phyloP scores from a whole-genome alignment of 768 basidiomycete species.

The Mycena capillaripes region DNA sequence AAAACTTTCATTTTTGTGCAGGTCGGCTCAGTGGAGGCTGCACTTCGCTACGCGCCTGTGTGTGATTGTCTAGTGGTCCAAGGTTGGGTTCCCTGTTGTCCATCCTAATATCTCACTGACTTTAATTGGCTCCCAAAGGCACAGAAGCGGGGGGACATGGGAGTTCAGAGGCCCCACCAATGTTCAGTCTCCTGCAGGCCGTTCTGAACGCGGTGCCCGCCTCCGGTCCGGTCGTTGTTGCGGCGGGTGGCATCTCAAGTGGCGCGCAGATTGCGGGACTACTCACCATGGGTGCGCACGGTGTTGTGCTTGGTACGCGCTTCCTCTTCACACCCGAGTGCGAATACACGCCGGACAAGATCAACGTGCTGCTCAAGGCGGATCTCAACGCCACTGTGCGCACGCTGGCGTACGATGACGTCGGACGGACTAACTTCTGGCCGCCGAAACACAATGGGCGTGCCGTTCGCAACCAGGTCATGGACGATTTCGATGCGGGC shows the following conservation, averaged over 20 bases:
- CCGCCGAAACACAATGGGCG: constrained; percentile 60
- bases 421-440: constrained; percentile 56
- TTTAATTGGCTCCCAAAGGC: too few relatives aligned
- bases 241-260: constrained; percentile 71
- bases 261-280: constrained; percentile 66
- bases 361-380: constrained; percentile 42
- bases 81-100: too few relatives aligned
- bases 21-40: constrained; percentile 63
- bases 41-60: constrained; percentile 64
- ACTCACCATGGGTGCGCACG: constrained; percentile 67
- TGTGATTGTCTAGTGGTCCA: constrained; percentile 76
- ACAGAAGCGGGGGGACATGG: constrained; percentile 49
- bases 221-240: constrained; percentile 62
- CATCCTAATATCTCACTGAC: too few relatives aligned
- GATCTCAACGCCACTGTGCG: constrained; percentile 52
- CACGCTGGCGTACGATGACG: constrained; percentile 60
- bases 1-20: constrained; percentile 67
- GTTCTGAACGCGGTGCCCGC: constrained; percentile 56
- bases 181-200: constrained; percentile 61
- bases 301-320: constrained; percentile 65
- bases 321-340: constrained; percentile 68
- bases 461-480: constrained; percentile 56
- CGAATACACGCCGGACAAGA: constrained; percentile 39
- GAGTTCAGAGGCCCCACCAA: constrained; percentile 59
- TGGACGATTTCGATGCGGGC: constrained; percentile 48